phyloP scores from a whole-genome alignment of 768 basidiomycete species.

The Fomitopsis pulvina region DNA sequence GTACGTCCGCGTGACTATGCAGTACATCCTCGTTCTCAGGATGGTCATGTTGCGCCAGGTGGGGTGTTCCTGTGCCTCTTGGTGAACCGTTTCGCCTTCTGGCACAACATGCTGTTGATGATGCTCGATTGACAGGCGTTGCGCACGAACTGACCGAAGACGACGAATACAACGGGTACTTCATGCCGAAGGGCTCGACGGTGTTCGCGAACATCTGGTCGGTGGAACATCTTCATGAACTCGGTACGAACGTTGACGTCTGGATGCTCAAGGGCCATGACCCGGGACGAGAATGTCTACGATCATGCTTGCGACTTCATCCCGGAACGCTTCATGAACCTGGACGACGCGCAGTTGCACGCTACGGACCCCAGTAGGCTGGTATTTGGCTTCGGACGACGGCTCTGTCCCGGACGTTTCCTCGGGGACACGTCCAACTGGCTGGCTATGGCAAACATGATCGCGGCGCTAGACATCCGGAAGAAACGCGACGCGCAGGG shows the following conservation, averaged over 20 bases:
- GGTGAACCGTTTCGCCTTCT: no score
- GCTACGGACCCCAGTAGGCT: constrained; percentile 36
- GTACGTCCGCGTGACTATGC: constrained; percentile 9
- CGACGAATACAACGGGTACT: constrained; percentile 9
- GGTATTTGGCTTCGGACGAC: constrained; percentile 54
- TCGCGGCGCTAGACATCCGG: constrained; percentile 40
- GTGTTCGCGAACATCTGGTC: constrained; percentile 10
- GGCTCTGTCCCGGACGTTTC: constrained; percentile 43
- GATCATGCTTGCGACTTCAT: constrained; percentile 39
- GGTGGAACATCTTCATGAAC: no score
- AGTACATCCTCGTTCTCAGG: constrained; percentile 14
- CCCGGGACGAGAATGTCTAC: constrained; percentile 25
- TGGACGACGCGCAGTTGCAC: constrained; percentile 25
- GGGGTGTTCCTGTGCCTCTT: constrained; percentile 13
- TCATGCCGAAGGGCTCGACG: constrained; percentile 6
- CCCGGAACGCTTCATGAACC: constrained; percentile 43
- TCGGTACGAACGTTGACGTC: no score
- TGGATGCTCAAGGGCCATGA: constrained; percentile 28
- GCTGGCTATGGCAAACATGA: constrained; percentile 36
- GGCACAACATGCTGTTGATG: background rate
- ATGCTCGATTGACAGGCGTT: background rate
- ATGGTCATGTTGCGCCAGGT: constrained; percentile 3
- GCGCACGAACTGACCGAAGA: constrained; percentile 4
- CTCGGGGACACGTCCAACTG: constrained; percentile 42
- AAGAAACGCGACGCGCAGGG: constrained; percentile 35